phyloP scores from a whole-genome alignment of 768 basidiomycete genomes.

The Omphalotus guepiniiformis region DNA sequence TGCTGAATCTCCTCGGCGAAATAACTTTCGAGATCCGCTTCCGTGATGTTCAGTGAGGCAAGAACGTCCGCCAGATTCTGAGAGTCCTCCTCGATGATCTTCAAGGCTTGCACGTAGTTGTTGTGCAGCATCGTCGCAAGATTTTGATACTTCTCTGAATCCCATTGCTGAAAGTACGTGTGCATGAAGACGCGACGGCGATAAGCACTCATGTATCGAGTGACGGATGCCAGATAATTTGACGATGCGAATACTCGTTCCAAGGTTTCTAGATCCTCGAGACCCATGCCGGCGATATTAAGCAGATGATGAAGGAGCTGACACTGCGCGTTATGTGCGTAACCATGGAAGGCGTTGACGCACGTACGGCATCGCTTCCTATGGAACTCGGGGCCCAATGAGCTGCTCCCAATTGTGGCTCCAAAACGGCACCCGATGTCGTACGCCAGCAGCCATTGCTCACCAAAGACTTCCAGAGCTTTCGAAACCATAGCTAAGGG shows the following conservation, averaged over 20 bases:
- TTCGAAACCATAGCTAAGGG: constrained; percentile 5
- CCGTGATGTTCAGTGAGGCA: constrained; percentile 80
- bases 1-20: constrained; percentile 21
- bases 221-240: constrained; percentile 22
- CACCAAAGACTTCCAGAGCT: constrained; percentile 12
- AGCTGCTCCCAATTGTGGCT: constrained; percentile 9
- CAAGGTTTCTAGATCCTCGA: constrained; percentile 30
- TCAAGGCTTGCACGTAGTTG: constrained; percentile 42
- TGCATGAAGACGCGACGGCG: constrained; percentile 25
- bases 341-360: constrained; percentile 28
- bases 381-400: constrained; percentile 2
- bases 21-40: constrained; percentile 17
- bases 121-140: constrained; percentile 16
- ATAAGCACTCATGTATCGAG: constrained; percentile 23
- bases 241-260: constrained; percentile 28
- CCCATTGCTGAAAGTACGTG: constrained; percentile 27
- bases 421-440: constrained; percentile 15
- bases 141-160: constrained; percentile 28
- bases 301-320: constrained; percentile 28
- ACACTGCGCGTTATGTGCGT: constrained; percentile 28
- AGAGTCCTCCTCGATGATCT: constrained; percentile 43
- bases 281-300: constrained; percentile 21
- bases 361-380: neutral
- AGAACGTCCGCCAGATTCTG: constrained; percentile 61
- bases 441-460: constrained; percentile 8